Evolutionary conservation across 1,284 basidiomycete species (phyloP), one percentile per base, ranked within the genome.

Genomic region (Ustilago shanxiensis): DNA sequence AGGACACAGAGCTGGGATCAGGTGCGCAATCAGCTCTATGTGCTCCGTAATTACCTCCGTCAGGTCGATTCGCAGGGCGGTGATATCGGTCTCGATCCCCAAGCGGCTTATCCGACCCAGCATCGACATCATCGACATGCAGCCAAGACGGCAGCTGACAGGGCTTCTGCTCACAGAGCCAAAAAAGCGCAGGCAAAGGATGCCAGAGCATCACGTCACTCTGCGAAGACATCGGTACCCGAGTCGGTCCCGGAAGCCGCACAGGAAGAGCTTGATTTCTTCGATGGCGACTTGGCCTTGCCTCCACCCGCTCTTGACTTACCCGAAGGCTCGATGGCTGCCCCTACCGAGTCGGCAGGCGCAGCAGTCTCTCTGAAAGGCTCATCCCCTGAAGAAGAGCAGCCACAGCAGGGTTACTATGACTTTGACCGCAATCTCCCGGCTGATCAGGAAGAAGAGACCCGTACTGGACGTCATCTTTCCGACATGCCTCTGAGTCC

Each of bases 401-500:
- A 52, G n/a, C 2, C 60, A 3, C 49, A 26, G 26, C 24, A 52
- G 16, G 5, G 57, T 10, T 60, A 52, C n/a, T 64, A 56, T 14
- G 39, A 59, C 41, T 61, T 47, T 16, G 61, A 72, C 10, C 62
- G 63, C 26, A 59, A 64, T n/a, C 60, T 72, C 2, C 72, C 73
- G 0, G 69, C 73, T 14, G 72, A 75, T 28, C 69, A 76, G 39
- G 79, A 83, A 29, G 68, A 79, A 18, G 83, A 85, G 52, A 59
- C 60, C 14, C 61, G 59, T 22, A 83, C 82, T 2, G 82, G 81
- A 18, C 68, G 80, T 22, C 79, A 82, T 54, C 81, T 85, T 50
- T 80, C 79, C 8, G 84, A 85, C 63, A 69, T 85, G 60, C 84
- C 84, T 3, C 61, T 85, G 5, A 82, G 83, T 37, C 83, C 84